Percentiles rank a stretch among this genome's conserved stretches.
Evolutionary conservation across 495 filamentous ascomycete genomes (phyloP).

Genomic region (Penicillium pulvis): DNA sequence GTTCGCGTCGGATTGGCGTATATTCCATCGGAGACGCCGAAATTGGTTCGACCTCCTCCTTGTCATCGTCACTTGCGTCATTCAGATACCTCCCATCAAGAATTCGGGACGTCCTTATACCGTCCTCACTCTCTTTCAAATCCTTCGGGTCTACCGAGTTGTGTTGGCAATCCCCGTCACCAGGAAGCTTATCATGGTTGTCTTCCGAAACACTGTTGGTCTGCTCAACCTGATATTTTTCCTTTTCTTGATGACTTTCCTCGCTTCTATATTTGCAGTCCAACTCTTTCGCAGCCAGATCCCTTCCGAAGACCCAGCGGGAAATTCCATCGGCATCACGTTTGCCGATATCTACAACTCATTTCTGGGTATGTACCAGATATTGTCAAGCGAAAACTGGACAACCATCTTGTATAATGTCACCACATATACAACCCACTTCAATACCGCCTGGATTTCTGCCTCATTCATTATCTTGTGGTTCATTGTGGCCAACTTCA

Average conservation of each 20-base stretch:
- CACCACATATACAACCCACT: constrained; percentile 62
- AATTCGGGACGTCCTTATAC: constrained; percentile 76
- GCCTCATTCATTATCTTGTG: constrained; percentile 91
- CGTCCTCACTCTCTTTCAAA: constrained; percentile 92
- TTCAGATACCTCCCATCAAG: constrained; percentile 81
- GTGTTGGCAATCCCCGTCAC: constrained; percentile 89
- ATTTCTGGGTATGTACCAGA: constrained; percentile 97
- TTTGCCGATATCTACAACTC: constrained; percentile 93
- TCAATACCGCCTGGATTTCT: constrained; percentile 85
- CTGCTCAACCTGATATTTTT: constrained; percentile 94
- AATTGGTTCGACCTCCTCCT: constrained; percentile 82
- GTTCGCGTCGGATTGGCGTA: constrained; percentile 74
- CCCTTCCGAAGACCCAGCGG: constrained; percentile 56
- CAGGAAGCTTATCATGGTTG: constrained; percentile 77
- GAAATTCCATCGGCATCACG: constrained; percentile 61
- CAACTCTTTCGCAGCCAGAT: constrained; percentile 92
- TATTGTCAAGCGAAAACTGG: constrained; percentile 98
- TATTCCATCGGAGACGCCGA: constrained; percentile 68
- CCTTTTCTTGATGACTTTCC: constrained; percentile 91
- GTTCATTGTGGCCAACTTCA: constrained; percentile 95
- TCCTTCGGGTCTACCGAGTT: constrained; percentile 87
- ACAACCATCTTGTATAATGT: constrained; percentile 83
- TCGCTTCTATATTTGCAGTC: constrained; percentile 89
- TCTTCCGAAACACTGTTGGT: constrained; percentile 90
- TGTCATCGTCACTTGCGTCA: constrained; percentile 77